Percentiles rank a stretch among this genome's conserved stretches.
Evolutionary conservation across 192 early-diverging fungal genomes (phyloP).

Genomic region (Coemansia sp.): DNA sequence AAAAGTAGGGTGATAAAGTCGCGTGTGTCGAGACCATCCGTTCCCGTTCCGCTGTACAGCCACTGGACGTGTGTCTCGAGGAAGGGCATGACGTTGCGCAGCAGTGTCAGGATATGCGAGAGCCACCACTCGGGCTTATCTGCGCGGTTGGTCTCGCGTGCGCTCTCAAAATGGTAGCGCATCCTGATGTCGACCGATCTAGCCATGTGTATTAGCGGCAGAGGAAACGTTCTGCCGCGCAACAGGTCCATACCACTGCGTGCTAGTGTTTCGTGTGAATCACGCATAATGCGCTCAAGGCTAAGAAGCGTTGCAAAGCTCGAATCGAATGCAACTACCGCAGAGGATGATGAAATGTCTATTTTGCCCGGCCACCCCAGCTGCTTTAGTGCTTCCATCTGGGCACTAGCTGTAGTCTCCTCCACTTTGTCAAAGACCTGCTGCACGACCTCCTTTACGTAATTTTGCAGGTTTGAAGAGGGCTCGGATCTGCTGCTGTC

Average conservation of each 20-base stretch:
- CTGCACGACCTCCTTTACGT: constrained; percentile 16
- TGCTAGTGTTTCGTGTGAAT: constrained; percentile 7
- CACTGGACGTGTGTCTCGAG: constrained; percentile 60
- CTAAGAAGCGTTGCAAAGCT: constrained; percentile 28
- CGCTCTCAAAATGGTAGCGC: constrained; percentile 70
- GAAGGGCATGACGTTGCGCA: constrained; percentile 62
- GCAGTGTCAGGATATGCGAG: constrained; percentile 54
- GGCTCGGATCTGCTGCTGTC: too few species aligned
- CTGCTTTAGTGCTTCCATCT: constrained; percentile 20
- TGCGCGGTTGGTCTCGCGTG: constrained; percentile 63
- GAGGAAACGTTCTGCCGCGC: constrained; percentile 16
- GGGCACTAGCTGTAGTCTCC: constrained; percentile 15
- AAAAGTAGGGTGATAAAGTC: constrained; percentile 62
- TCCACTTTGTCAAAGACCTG: constrained; percentile 26
- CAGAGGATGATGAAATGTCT: constrained; percentile 17
- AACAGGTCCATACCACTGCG: constrained; percentile 5
- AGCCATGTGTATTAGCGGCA: constrained; percentile 54
- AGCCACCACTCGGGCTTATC: constrained; percentile 86
- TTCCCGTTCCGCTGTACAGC: constrained; percentile 53
- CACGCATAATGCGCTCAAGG: constrained; percentile 25
- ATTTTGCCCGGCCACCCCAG: constrained; percentile 42
- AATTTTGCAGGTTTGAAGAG: constrained; percentile 15
- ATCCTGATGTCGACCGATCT: constrained; percentile 62
- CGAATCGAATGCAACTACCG: constrained; percentile 22
- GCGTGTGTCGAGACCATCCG: constrained; percentile 53